phyloP scores from a whole-genome alignment of 495 filamentous ascomycete genomes.

The Tuber melanosporum region DNA sequence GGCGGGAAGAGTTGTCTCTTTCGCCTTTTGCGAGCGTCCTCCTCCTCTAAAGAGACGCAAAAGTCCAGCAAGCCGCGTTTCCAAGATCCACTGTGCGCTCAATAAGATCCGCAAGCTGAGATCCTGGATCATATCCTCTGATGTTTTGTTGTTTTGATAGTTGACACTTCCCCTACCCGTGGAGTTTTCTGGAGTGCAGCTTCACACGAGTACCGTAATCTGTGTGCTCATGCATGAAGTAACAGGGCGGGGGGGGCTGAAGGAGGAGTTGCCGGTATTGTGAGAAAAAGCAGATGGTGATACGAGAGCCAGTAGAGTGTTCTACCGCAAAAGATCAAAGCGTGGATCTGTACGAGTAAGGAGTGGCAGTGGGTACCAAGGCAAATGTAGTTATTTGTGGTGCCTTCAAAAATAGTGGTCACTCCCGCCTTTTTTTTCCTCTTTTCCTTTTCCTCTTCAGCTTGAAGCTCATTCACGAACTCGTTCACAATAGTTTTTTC shows the following conservation, averaged over 20 bases:
- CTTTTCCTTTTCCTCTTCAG: not conserved
- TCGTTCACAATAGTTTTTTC: slow-evolving; percentile 3
- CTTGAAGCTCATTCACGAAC: slow-evolving; percentile 1
- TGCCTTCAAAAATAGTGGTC: slow-evolving; percentile 1
- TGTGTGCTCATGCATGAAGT: not conserved
- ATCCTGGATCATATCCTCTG: not conserved
- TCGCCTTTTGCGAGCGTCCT: not conserved
- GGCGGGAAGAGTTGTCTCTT: not conserved
- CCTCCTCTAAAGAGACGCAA: not conserved
- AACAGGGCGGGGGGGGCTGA: not conserved
- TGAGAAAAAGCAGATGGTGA: not conserved
- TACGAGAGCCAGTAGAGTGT: not conserved
- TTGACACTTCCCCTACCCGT: not conserved
- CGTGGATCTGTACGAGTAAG: not conserved
- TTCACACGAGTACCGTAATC: not conserved
- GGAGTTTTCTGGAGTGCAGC: not conserved
- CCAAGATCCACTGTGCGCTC: not conserved
- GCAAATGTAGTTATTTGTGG: not conserved
- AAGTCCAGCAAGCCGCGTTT: not conserved
- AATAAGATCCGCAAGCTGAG: not conserved
- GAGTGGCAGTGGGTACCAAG: not conserved
- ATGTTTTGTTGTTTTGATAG: not conserved
- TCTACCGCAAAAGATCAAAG: not conserved
- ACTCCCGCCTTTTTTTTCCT: not conserved
- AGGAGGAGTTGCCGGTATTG: not conserved